A percentile compares a stretch with the other conserved stretches of the same genome.
Conservation (phyloP, 1,284 basidiomycete species). For the Fistulinella staudtii region DNA sequence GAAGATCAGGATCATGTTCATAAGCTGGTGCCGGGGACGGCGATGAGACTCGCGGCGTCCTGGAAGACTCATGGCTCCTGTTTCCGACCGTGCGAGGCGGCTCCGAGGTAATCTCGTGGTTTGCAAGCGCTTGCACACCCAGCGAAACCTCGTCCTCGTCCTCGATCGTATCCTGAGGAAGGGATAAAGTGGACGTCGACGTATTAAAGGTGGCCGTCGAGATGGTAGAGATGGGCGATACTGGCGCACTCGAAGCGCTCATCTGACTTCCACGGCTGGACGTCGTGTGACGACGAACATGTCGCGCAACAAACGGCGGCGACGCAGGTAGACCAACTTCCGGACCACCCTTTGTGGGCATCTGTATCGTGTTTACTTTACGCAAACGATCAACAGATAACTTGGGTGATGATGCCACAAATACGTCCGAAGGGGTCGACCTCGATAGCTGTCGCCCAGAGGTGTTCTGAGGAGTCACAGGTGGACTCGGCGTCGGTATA, state of each 20-base stretch:
- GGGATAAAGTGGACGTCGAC: conserved; percentile 21
- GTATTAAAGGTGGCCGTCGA: conserved; percentile 27
- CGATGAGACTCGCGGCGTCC: conserved; percentile 25
- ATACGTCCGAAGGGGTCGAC: conserved; percentile 11
- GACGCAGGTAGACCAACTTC: conserved; percentile 27
- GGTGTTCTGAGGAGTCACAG: conserved; percentile 18
- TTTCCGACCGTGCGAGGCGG: conserved; percentile 17
- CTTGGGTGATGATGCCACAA: conserved; percentile 13
- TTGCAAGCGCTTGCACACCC: conserved; percentile 12
- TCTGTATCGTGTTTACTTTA: conserved; percentile 26
- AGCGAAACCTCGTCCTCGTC: conserved; percentile 17
- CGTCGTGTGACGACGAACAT: conserved; percentile 32
- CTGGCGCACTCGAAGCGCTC: conserved; percentile 31
- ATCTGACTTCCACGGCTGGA: conserved; percentile 32
- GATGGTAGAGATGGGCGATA: conserved; percentile 29
- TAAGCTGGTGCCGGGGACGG: conserved; percentile 18
- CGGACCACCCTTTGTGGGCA: conserved; percentile 15
- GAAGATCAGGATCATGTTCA: conserved; percentile 29
- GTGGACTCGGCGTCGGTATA: conserved; percentile 19
- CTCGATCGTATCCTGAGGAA: conserved; percentile 14
- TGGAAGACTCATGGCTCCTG: conserved; percentile 15
- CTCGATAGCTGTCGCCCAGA: conserved; percentile 12
- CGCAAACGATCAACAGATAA: conserved; percentile 14
- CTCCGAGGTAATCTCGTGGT: conserved; percentile 22
- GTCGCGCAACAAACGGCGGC: conserved; percentile 31